Base-by-base conservation (phyloP, 2,329 filamentous ascomycete species). In the Fusarium vanettenii region DNA sequence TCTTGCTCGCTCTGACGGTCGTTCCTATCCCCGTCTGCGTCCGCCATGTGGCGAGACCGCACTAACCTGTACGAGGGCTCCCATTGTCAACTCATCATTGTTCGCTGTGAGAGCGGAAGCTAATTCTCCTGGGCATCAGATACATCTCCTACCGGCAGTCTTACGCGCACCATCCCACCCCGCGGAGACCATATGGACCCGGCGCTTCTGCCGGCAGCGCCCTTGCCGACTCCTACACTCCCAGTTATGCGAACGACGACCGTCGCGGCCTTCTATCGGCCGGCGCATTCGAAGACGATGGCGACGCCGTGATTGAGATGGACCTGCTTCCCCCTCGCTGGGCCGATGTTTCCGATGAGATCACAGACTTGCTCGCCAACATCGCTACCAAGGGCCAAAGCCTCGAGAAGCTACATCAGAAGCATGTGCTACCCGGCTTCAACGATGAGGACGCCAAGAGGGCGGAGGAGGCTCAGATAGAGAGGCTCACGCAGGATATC, bases 141-240 rank as follows among this genome's bases (percentile, higher is more conserved):
- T 99, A 97, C 84, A 97, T 99, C 83, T 98, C 97, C 84, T 99
- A 98, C 89, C 95, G 97, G 81, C 97, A 99, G 87, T 98, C 96
- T 80, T 98, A 98, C 85, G 92, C 95, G 79, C 97, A 98, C 84
- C 95, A 98, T 83, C 97, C 97, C 64, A 90, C 92, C 71, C 95
- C 97, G 86, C 95, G 95, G 85, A 91, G 92, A 76, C 92, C 92
- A 79, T 93, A 93, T 86, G 86, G 88, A 69, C 84, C 82, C 61
- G 80, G 82, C 71, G 77, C 80, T 25, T 85, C 89, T 66, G 85
- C 87, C 78, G 84, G 89, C 66, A 84, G 87, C 78, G 89, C 88
- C 84, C 91, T 91, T 81, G 87, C 87, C 72, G 90, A 92, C 75
- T 82, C 85, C 72, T 89, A 90, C 79, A 87, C 89, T 82, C 89